Conservation (phyloP, 2,329 filamentous ascomycete genomes). For the Helminthosporium solani region DNA sequence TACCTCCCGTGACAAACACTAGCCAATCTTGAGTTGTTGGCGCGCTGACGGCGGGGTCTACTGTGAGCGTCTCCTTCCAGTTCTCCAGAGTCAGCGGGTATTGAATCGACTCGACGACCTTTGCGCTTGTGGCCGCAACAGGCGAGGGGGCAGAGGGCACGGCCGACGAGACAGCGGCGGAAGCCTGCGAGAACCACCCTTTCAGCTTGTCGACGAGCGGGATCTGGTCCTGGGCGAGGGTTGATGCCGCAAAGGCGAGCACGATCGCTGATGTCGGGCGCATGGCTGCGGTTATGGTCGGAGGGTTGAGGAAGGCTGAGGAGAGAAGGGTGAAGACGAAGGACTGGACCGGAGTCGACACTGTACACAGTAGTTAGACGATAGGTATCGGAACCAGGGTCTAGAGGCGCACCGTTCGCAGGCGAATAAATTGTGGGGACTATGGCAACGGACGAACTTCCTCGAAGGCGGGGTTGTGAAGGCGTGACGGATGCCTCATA, state of each 20-base stretch:
- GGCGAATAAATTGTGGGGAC: too few relatives aligned
- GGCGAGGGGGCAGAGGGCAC: constrained; percentile 45
- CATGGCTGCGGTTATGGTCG: constrained; percentile 5
- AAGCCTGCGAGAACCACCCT: constrained; percentile 56
- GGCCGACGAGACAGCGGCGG: constrained; percentile 56
- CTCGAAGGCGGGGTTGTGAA: too few relatives aligned
- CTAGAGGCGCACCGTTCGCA: not conserved
- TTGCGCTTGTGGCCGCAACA: constrained; percentile 52
- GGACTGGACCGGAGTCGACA: too few relatives aligned
- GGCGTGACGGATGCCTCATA: too few relatives aligned
- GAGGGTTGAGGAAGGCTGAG: constrained; percentile 1
- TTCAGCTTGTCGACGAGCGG: constrained; percentile 63
- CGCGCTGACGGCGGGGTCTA: constrained; percentile 57
- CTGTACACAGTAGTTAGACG: not conserved
- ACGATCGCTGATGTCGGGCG: constrained; percentile 43
- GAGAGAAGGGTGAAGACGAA: constrained; percentile 2
- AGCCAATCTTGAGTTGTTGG: constrained; percentile 72
- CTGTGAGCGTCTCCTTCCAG: constrained; percentile 69
- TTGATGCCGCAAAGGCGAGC: constrained; percentile 53
- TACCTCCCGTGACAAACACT: constrained; percentile 71
- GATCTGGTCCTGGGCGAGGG: constrained; percentile 58
- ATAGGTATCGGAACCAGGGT: constrained; percentile 5
- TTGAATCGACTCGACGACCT: constrained; percentile 55
- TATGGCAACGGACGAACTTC: not conserved
- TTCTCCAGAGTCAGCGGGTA: constrained; percentile 65